Base-by-base conservation (phyloP, 176 grass and related monocot species). In the Carex kokanica region DNA sequence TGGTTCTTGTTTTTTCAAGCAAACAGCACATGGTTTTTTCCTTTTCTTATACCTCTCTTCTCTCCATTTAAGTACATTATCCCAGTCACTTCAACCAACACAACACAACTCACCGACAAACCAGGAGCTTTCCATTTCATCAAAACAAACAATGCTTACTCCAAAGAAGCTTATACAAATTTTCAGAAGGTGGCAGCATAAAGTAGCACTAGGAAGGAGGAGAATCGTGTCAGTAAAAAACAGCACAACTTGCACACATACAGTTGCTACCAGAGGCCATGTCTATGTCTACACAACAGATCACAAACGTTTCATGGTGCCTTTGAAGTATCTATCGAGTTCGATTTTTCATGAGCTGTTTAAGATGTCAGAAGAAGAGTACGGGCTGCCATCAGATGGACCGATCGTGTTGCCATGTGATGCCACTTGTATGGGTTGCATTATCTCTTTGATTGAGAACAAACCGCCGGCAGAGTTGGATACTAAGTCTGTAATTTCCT, bases 341-440 rank as follows among this genome's bases (percentile, higher is more conserved):
- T 41, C 20, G 6, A 67, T 93, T 14, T 90, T 96, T 45, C 49
- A 11, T 3, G 86, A 92, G 85, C 85, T 96, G 36, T 78, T 96
- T 51, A 89, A 78, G 81, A 67, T 96, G 85, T 86, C 90, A 0
- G 85, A 86, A 62, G 90, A 95, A 72, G 88, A 92, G 88, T 92
- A 88, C 20, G 92, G 90, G 2, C 89, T 92, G 78, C 79, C 86
- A 5, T 59, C 64, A 17, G 80, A 90, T 5, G 81, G 84, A 23
- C 89, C 86, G 20, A 94, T 94, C 56, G 86, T 78, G 36, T 70
- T 92, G 71, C 88, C 90, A 0, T 92, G 93, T 31, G 90, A 94
- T 58, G 29, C 79, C 9, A 47, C 40, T 7, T 60, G 79, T 64
- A 79, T 89, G 88, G 52, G 80, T 59, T 83, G 40, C 38, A 57